phyloP scores from a whole-genome alignment of 1,139 yeast genomes.

The Yamadazyma taylorii region DNA sequence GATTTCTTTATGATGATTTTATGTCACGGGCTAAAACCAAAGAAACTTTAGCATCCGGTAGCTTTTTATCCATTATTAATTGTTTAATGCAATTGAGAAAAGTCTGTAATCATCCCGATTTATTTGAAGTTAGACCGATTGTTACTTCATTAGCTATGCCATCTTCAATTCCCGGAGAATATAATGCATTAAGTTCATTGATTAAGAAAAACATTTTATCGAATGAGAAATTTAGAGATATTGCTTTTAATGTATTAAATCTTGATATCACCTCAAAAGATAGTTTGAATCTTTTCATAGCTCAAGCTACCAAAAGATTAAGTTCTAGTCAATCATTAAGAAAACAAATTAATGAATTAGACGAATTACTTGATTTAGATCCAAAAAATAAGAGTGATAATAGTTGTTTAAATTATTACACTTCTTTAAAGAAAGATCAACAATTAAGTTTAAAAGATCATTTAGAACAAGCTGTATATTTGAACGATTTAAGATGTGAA shows the following conservation, averaged over 20 bases:
- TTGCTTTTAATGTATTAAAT: constrained; percentile 62
- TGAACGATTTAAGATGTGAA: constrained; percentile 64
- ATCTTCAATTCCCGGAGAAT: constrained; percentile 58
- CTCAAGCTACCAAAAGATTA: constrained; percentile 44
- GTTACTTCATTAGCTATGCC: constrained; percentile 83
- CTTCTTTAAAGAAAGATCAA: constrained; percentile 51
- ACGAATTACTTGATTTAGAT: constrained; percentile 32
- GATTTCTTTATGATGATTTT: constrained; percentile 91
- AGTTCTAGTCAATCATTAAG: constrained; percentile 49
- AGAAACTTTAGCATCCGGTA: constrained; percentile 92
- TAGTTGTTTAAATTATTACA: constrained; percentile 62
- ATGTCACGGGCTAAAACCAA: constrained; percentile 96
- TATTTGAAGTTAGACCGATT: constrained; percentile 94
- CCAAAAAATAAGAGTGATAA: constrained; percentile 30
- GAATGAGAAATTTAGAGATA: constrained; percentile 20
- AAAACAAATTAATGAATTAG: constrained; percentile 43
- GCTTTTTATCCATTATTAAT: constrained; percentile 90
- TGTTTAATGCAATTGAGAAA: constrained; percentile 97
- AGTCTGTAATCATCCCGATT: constrained; percentile 96
- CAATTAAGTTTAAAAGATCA: constrained; percentile 51
- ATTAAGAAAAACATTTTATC: constrained; percentile 41
- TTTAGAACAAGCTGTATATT: constrained; percentile 57
- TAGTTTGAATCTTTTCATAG: constrained; percentile 45
- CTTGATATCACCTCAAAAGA: constrained; percentile 56
- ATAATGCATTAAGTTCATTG: constrained; percentile 40